Percentiles rank a stretch among this genome's conserved stretches.
phyloP scores from a whole-genome alignment of 148 eudicot species.

The Nyssa sinensis region DNA sequence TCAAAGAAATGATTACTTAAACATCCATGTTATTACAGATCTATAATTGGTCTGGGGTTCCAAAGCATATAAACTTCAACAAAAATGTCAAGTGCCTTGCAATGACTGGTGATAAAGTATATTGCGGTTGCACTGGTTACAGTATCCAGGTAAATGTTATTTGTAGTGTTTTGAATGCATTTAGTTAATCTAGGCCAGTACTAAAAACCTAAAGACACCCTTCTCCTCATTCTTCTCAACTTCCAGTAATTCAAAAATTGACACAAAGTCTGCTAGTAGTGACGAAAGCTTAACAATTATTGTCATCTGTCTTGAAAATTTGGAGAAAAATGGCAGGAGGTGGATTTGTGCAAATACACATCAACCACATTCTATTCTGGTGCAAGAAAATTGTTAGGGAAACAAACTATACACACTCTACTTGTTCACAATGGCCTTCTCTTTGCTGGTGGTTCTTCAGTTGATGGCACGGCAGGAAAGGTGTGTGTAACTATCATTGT shows the following conservation, averaged over 20 bases:
- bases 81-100: conserved; percentile 41
- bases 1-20: neutral
- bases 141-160: conserved; percentile 42
- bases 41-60: conserved; percentile 44
- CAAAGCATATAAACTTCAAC: conserved; percentile 48
- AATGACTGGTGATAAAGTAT: conserved; percentile 34
- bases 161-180: neutral
- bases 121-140: conserved; percentile 51
- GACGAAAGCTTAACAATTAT: neutral
- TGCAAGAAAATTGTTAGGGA: conserved; percentile 42
- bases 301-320: neutral
- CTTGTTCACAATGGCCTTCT: conserved; percentile 34
- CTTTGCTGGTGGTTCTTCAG: conserved; percentile 43
- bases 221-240: neutral
- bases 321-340: conserved; percentile 34
- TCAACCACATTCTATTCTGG: conserved; percentile 43
- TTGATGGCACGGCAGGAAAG: conserved; percentile 60
- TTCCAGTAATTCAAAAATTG: neutral
- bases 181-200: neutral
- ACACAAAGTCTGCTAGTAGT: neutral
- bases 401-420: conserved; percentile 39
- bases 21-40: conserved; percentile 22
- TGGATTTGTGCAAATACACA: conserved; percentile 33
- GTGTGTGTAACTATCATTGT: conserved; percentile 27
- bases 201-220: no score